Percentiles rank a stretch among this genome's conserved stretches.
Conservation (phyloP, 2,329 filamentous ascomycete species). For the Xylariaceae sp. region DNA sequence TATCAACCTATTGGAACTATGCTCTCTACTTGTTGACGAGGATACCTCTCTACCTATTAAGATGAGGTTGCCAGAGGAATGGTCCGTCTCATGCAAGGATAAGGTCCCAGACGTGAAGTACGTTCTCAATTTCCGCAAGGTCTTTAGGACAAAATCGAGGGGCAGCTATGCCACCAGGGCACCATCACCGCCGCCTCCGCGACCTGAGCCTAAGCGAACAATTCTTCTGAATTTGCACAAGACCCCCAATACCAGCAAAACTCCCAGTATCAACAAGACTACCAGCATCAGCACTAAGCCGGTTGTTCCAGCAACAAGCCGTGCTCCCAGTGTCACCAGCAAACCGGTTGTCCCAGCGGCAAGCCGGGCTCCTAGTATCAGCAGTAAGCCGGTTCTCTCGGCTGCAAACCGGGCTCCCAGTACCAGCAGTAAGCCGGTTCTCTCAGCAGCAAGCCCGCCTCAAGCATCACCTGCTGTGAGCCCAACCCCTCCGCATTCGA, state of each 20-base stretch:
- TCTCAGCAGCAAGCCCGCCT: conserved; percentile 9
- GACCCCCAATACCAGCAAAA: conserved; percentile 23
- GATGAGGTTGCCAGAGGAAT: conserved; percentile 44
- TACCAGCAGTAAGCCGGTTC: conserved; percentile 6
- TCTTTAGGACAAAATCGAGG: conserved; percentile 27
- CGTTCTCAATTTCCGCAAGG: conserved; percentile 25
- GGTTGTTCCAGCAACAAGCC: conserved; percentile 7
- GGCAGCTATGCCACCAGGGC: conserved; percentile 22
- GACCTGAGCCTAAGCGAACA: conserved; percentile 30
- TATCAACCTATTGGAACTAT: conserved; percentile 47
- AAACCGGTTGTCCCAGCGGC: conserved; percentile 10
- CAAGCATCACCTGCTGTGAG: conserved; percentile 10
- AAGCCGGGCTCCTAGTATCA: conserved; percentile 13
- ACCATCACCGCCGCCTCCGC: conserved; percentile 18
- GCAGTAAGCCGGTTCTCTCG: conserved; percentile 11
- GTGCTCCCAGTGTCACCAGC: conserved; percentile 14
- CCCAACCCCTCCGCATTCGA: neutral
- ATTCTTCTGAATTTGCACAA: conserved; percentile 33
- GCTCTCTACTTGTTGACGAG: conserved; percentile 46
- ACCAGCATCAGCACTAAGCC: conserved; percentile 4
- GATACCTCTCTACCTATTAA: conserved; percentile 43
- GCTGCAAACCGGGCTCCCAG: conserved; percentile 7
- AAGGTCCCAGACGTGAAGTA: conserved; percentile 24
- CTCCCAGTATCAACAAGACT: neutral
- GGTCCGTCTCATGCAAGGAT: conserved; percentile 34